Base-by-base conservation (phyloP, 805 yeast genomes). In the Ogataea trehalophila region DNA sequence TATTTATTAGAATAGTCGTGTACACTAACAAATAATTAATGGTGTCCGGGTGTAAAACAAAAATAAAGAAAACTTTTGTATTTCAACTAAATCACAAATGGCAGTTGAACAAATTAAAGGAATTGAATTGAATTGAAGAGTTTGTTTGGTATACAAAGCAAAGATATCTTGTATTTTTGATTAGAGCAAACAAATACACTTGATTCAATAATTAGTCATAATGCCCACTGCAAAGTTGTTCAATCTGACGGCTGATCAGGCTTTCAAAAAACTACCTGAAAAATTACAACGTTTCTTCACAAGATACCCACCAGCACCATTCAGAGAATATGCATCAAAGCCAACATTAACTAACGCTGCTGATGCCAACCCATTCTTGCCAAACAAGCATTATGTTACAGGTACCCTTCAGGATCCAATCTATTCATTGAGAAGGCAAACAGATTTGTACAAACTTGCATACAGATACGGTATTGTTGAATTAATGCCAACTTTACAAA, bases 251-350 rank as follows among this genome's bases (percentile, higher is more conserved):
- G 52, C 70, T 7, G 54, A 60, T 33, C 62, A 63, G 50, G 71
- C 70, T 3, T 66, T 68, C 53, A 53, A 55, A 46, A 66, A 78
- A 65, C 79, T 90, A 38, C 97, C 97, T 17, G 71, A 66, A 43
- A 77, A 76, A 61, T 74, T 90, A 33, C 85, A 81, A 62, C 77
- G 70, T 54, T 91, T 90, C 67, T 90, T 91, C 70, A 73, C 79
- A 43, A 83, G 80, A 64, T 87, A 80, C 61, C 97, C 97, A 33
- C 97, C 97, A 8, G 70, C 83, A 20, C 92, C 90, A n/a, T 81
- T 80, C 67, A 76, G 77, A 17, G 63, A 75, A 55, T 91, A 89
- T 65, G 72, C 87, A 5, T 68, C 73, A 2, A 75, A 73, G 52
- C 85, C 95, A 44, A 78, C 87, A 2, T 69, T 79, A 29, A 81